Evolutionary conservation across 768 basidiomycete genomes (phyloP).

Genomic region (Wakefieldia striispora): DNA sequence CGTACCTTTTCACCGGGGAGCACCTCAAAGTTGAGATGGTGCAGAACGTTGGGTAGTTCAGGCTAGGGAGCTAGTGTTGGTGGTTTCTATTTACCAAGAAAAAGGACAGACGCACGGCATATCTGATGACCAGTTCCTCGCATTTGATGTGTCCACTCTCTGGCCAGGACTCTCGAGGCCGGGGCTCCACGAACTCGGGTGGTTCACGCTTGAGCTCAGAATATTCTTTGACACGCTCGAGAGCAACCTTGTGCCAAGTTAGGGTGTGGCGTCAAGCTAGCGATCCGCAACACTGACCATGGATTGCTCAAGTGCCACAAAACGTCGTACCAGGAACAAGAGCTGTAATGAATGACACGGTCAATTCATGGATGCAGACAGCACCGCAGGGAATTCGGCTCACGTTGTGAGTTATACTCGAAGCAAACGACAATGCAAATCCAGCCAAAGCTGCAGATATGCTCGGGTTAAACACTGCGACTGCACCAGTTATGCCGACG

Average conservation of each 20-base stretch:
- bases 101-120: constrained; percentile 52
- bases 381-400: neutral
- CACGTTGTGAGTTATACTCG: constrained; percentile 69
- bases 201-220: constrained; percentile 76
- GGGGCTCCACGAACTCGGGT: constrained; percentile 81
- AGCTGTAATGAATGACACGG: constrained; percentile 34
- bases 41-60: constrained; percentile 83
- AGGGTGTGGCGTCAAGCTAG: neutral
- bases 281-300: constrained; percentile 55
- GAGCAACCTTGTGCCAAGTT: constrained; percentile 53
- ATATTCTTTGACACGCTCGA: constrained; percentile 91
- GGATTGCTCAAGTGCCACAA: constrained; percentile 86
- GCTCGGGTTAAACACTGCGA: constrained; percentile 63
- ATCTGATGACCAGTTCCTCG: constrained; percentile 72
- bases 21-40: constrained; percentile 72
- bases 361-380: constrained; percentile 15
- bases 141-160: constrained; percentile 64
- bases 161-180: constrained; percentile 83
- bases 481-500: constrained; percentile 67
- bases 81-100: constrained; percentile 3
- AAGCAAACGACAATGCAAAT: constrained; percentile 83
- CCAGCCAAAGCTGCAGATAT: constrained; percentile 83
- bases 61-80: constrained; percentile 45
- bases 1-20: constrained; percentile 71
- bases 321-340: constrained; percentile 72